Conservation (phyloP, 2,329 filamentous ascomycete genomes). For the Fusarium mangiferae region DNA sequence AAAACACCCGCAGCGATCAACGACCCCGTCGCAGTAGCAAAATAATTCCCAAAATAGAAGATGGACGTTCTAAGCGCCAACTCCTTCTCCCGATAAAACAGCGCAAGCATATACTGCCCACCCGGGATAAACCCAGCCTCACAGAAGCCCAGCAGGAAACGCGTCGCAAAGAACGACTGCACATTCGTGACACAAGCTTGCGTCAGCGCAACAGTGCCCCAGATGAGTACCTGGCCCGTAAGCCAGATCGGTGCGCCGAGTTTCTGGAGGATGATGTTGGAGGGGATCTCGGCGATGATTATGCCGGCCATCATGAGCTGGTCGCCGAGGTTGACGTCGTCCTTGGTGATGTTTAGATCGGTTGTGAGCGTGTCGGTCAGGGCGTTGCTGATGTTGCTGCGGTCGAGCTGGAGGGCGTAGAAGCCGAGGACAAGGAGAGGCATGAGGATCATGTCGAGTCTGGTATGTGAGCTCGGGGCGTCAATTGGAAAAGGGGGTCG, state of each 20-base stretch:
- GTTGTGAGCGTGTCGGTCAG: slow-evolving; percentile 59
- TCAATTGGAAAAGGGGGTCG: not conserved
- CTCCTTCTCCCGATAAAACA: slow-evolving; percentile 29
- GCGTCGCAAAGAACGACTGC: slow-evolving; percentile 26
- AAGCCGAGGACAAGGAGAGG: slow-evolving; percentile 58
- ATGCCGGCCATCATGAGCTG: slow-evolving; percentile 60
- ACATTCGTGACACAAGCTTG: slow-evolving; percentile 31
- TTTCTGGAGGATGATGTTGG: slow-evolving; percentile 33
- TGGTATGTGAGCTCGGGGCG: not conserved
- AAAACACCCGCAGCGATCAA: slow-evolving; percentile 31
- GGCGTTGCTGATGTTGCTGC: slow-evolving; percentile 56
- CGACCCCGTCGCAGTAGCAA: slow-evolving; percentile 27
- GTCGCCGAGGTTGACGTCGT: slow-evolving; percentile 61
- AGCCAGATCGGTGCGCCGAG: slow-evolving; percentile 35
- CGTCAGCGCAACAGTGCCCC: slow-evolving; percentile 25
- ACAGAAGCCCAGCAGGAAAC: slow-evolving; percentile 24
- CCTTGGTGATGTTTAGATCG: slow-evolving; percentile 59
- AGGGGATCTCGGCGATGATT: slow-evolving; percentile 52
- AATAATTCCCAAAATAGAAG: slow-evolving; percentile 39
- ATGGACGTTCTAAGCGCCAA: slow-evolving; percentile 22
- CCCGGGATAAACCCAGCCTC: slow-evolving; percentile 33
- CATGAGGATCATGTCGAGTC: slow-evolving; percentile 52
- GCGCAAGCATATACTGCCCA: slow-evolving; percentile 26
- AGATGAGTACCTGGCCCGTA: slow-evolving; percentile 30
- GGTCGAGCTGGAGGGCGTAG: slow-evolving; percentile 55